Percentiles rank a stretch among this genome's conserved stretches.
These are phyloP conservation scores for Ceratorhiza oryzae-sativae DNA, from an alignment of 1,284 basidiomycete genomes.

Conservation along the genomic window DNA sequence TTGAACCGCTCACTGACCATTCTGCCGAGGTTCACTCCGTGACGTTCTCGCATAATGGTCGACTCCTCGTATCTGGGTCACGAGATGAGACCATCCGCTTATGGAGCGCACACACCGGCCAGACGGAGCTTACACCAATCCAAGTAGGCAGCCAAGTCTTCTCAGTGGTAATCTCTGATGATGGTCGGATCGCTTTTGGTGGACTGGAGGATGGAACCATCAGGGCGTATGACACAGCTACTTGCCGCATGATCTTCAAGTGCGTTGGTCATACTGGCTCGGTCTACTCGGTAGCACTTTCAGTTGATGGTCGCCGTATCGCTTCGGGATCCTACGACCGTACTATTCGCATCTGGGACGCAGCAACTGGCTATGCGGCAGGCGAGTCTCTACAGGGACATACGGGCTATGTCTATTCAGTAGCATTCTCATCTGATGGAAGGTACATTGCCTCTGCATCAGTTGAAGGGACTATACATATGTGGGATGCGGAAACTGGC, in stretches of 20 bases:
- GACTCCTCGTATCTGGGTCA: not conserved
- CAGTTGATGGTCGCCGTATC: constrained; percentile 20
- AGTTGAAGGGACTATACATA: constrained; percentile 20
- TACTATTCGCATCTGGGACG: constrained; percentile 34
- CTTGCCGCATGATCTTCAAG: not conserved
- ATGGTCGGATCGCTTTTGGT: constrained; percentile 52
- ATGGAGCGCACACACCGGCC: constrained; percentile 6
- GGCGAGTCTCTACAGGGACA: constrained; percentile 19
- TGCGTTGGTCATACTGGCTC: not conserved
- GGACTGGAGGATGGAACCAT: constrained; percentile 55
- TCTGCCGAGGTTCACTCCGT: not conserved
- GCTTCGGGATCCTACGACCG: constrained; percentile 21
- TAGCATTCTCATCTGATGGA: constrained; percentile 29
- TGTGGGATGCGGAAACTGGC: constrained; percentile 16
- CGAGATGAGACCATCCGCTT: constrained; percentile 11
- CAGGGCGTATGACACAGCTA: constrained; percentile 53
- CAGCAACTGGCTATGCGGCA: not conserved
- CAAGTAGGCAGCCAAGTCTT: constrained; percentile 51
- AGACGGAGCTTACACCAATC: not conserved
- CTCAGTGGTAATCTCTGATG: constrained; percentile 55
- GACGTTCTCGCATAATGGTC: not conserved
- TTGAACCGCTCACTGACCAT: not conserved
- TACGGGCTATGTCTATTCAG: constrained; percentile 15
- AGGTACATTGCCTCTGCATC: constrained; percentile 30
- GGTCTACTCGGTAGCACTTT: constrained; percentile 5